phyloP scores from a whole-genome alignment of 179 eudicot species.

The Patellifolia procumbens region DNA sequence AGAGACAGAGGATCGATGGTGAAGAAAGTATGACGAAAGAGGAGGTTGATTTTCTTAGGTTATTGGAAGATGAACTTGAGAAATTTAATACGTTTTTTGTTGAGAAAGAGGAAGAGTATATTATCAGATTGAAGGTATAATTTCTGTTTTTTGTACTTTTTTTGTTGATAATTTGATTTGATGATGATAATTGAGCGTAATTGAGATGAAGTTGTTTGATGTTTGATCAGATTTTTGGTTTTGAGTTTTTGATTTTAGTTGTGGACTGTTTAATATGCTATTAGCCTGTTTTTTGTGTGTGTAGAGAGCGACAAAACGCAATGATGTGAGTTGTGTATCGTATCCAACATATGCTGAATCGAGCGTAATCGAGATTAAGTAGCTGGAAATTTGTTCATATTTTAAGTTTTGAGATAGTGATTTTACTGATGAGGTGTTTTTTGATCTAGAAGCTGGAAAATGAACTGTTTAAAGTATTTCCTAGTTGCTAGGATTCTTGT shows the following conservation, averaged over 20 bases:
- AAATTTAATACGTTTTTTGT: slow-evolving; percentile 81
- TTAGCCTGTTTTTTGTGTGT: too few relatives aligned
- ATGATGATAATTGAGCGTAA: background rate
- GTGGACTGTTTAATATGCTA: background rate
- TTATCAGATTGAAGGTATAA: slow-evolving; percentile 78
- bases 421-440: too few relatives aligned
- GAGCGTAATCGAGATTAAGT: too few relatives aligned
- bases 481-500: too few relatives aligned
- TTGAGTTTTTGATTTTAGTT: slow-evolving; percentile 3
- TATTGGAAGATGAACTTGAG: slow-evolving; percentile 82
- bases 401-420: too few relatives aligned
- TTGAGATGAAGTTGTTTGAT: background rate
- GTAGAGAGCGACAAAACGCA: too few relatives aligned
- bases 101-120: slow-evolving; percentile 91
- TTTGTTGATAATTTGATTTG: background rate
- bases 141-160: background rate
- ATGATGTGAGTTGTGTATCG: too few relatives aligned
- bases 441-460: too few relatives aligned
- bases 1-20: slow-evolving; percentile 40
- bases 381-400: too few relatives aligned
- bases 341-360: too few relatives aligned
- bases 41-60: slow-evolving; percentile 61
- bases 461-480: too few relatives aligned
- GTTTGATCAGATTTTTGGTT: slow-evolving; percentile 13
- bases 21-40: slow-evolving; percentile 52